These are phyloP conservation scores for Ustilago loliicola DNA, from an alignment of 1,284 basidiomycete species.

Conservation along the genomic window DNA sequence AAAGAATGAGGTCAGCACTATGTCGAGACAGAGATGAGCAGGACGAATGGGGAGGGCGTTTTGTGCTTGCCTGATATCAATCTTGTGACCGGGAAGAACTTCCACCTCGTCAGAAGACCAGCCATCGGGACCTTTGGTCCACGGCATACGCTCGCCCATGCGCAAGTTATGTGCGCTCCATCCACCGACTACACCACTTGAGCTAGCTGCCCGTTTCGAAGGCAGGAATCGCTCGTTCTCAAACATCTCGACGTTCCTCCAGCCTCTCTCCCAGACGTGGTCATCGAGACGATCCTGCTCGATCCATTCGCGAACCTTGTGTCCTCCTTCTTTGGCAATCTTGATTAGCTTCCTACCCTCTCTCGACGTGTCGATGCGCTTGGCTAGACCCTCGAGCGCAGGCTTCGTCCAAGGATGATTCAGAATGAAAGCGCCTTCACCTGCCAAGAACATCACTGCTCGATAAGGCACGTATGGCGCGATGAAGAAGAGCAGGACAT, in stretches of 20 bases:
- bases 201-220: conserved; percentile 21
- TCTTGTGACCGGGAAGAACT: conserved; percentile 45
- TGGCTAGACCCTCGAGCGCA: conserved; percentile 50
- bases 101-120: conserved; percentile 58
- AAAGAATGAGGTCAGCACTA: conserved; percentile 40
- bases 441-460: conserved; percentile 61
- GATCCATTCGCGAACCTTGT: conserved; percentile 59
- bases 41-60: not conserved
- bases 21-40: not conserved
- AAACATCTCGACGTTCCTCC: conserved; percentile 67
- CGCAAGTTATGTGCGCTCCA: conserved; percentile 58
- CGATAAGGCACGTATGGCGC: conserved; percentile 66
- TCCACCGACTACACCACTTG: conserved; percentile 36
- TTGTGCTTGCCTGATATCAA: conserved; percentile 56
- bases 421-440: conserved; percentile 64
- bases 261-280: conserved; percentile 64
- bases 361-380: conserved; percentile 38
- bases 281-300: conserved; percentile 66
- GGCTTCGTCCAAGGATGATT: conserved; percentile 69
- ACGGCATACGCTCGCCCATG: conserved; percentile 58
- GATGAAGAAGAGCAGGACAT: conserved; percentile 62
- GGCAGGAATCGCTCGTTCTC: conserved; percentile 62
- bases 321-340: conserved; percentile 42
- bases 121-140: conserved; percentile 66
- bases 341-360: conserved; percentile 49